phyloP scores from a whole-genome alignment of 225 moss, liverwort and hornwort species.

The Takakia lepidozioides region DNA sequence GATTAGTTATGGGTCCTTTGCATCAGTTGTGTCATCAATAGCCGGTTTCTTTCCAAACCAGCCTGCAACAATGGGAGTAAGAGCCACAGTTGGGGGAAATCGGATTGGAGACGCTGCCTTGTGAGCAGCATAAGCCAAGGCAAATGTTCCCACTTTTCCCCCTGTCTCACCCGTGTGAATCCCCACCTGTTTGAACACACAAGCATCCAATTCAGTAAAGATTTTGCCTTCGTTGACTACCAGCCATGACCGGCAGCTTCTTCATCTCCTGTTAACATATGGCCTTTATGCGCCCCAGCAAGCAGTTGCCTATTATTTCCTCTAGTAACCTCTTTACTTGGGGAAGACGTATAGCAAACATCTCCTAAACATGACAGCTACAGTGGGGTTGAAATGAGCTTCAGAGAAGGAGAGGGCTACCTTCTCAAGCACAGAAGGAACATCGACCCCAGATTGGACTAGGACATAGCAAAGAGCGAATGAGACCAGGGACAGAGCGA shows the following conservation, averaged over 20 bases:
- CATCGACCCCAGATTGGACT: slow-evolving; percentile 74
- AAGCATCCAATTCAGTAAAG: no score
- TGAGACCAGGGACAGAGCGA: slow-evolving; percentile 75
- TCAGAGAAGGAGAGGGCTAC: no score
- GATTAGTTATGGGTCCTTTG: no score
- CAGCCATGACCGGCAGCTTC: no score
- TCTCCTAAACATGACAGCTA: no score
- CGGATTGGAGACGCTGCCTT: slow-evolving; percentile 95
- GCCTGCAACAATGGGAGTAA: slow-evolving; percentile 86
- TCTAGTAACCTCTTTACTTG: no score
- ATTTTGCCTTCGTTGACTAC: no score
- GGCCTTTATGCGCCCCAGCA: no score
- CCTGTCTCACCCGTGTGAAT: slow-evolving; percentile 86
- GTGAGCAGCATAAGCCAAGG: slow-evolving; percentile 93
- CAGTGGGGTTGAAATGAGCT: no score
- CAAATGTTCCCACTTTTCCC: slow-evolving; percentile 93
- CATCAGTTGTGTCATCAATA: slow-evolving; percentile 8
- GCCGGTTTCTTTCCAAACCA: slow-evolving; percentile 80
- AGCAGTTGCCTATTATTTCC: no score
- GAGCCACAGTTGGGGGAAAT: slow-evolving; percentile 94
- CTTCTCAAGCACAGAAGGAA: slow-evolving; percentile 61
- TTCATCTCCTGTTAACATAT: no score
- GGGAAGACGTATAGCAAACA: no score
- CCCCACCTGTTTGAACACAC: slow-evolving; percentile 65
- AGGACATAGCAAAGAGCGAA: slow-evolving; percentile 83